Evolutionary conservation across 345 rosid species (phyloP).

Genomic region (Gossypium sturtianum): DNA sequence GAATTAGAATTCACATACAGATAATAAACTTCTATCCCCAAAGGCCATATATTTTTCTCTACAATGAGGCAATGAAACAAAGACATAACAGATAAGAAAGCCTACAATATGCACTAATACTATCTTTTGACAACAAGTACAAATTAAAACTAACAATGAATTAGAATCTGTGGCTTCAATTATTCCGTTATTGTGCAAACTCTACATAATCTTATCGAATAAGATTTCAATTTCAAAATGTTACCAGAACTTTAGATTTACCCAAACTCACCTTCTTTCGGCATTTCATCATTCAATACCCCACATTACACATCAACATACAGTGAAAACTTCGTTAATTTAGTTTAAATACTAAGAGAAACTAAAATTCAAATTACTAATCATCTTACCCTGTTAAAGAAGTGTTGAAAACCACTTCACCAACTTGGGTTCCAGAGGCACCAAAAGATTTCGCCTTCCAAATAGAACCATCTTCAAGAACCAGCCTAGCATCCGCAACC

Average conservation of each 20-base stretch:
- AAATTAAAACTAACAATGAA: background rate
- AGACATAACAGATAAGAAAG: background rate
- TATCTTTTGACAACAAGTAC: background rate
- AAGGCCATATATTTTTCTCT: background rate
- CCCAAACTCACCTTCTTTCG: background rate
- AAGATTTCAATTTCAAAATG: background rate
- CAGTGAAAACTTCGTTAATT: background rate
- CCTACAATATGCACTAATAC: background rate
- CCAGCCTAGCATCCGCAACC: constrained; percentile 73
- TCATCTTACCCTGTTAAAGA: constrained; percentile 75
- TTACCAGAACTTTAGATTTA: background rate
- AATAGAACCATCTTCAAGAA: constrained; percentile 80
- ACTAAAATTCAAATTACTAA: background rate
- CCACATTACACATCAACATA: background rate
- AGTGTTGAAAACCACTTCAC: constrained; percentile 94
- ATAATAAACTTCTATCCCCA: background rate
- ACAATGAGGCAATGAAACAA: background rate
- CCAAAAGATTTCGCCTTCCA: constrained; percentile 98
- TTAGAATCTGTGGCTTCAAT: background rate
- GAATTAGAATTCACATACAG: background rate
- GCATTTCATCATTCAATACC: background rate
- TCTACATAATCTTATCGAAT: background rate
- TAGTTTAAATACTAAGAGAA: background rate
- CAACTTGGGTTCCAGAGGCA: constrained; percentile 85
- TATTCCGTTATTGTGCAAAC: background rate